These are phyloP conservation scores for Marasmius oreades DNA, from an alignment of 1,284 basidiomycete species.

Conservation along the genomic window DNA sequence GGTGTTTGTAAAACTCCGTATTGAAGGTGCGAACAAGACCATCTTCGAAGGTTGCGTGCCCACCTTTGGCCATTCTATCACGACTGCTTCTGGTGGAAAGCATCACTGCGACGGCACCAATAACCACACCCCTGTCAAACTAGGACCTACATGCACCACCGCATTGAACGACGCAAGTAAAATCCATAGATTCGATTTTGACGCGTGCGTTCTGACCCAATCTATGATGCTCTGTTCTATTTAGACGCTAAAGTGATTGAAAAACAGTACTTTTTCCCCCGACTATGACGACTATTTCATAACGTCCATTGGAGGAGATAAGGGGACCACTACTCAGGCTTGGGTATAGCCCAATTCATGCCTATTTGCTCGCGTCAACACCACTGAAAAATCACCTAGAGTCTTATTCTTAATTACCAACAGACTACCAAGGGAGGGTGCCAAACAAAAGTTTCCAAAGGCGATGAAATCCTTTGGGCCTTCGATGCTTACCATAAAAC, in stretches of 20 bases:
- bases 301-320: slow-evolving; percentile 27
- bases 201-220: slow-evolving; percentile 24
- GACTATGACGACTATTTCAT: slow-evolving; percentile 34
- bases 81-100: slow-evolving; percentile 31
- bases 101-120: slow-evolving; percentile 42
- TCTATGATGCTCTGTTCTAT: background rate
- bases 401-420: slow-evolving; percentile 28
- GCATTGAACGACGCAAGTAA: slow-evolving; percentile 32
- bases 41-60: slow-evolving; percentile 35
- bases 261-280: slow-evolving; percentile 24
- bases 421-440: slow-evolving; percentile 32
- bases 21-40: slow-evolving; percentile 34
- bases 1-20: slow-evolving; percentile 31
- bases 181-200: slow-evolving; percentile 24
- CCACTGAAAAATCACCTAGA: background rate
- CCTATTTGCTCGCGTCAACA: background rate
- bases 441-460: slow-evolving; percentile 26
- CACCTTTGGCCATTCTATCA: slow-evolving; percentile 36
- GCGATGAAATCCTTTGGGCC: slow-evolving; percentile 31
- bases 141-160: slow-evolving; percentile 37
- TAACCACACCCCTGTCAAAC: slow-evolving; percentile 25
- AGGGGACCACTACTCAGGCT: slow-evolving; percentile 25
- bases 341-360: slow-evolving; percentile 18
- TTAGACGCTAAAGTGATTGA: background rate
- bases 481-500: slow-evolving; percentile 27